Evolutionary conservation across 148 eudicot genomes (phyloP), one percentile per base, ranked within the genome.

Genomic region (Nepenthes gracilis): DNA sequence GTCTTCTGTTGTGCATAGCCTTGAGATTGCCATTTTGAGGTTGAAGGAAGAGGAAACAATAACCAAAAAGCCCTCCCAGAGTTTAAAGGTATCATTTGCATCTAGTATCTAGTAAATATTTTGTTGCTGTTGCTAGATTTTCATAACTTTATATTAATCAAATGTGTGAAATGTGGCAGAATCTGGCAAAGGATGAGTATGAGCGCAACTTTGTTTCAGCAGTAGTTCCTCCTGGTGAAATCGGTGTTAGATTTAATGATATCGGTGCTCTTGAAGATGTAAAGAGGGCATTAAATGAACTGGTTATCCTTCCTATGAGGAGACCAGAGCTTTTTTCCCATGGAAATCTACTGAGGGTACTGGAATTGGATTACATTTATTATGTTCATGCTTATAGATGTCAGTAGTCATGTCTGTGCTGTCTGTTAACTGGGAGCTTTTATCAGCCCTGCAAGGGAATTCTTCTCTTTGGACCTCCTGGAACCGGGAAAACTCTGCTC

Each of bases 251-350:
- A 65, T 93, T 93, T 77, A 95, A 89, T 66, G 97, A 89, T 72
- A 65, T 93, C 63, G 99, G 99, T 60, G 99, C 99, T 67, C 99
- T 93, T 75, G 99, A 93, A 78, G 96, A 93, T 64, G 99, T 93
- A 69, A 93, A 93, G 74, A 83, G 69, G 67, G 92, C 99, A 58
- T 65, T 93, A 57, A 77, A 93, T 81, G 99, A 93, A 74, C 83
- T 93, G 45, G 99, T 89, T 56, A 93, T 93, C 62, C 99, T 93
- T 65, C 99, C 99, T 49, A 93, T 93, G 99, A 81, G 79, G 62
- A 83, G 97, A 73, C 99, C 99, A 4, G 99, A 89, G 83, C 96
- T 93, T 63, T 93, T 93, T 64, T 64, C 95, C 45, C 87, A 64
- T 71, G 99, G 99, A 70, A 93, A 93, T 84, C 59, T 93, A 72